These are phyloP conservation scores for Apiotrichum porosum DNA, from an alignment of 1,284 basidiomycete genomes.

Conservation along the genomic window DNA sequence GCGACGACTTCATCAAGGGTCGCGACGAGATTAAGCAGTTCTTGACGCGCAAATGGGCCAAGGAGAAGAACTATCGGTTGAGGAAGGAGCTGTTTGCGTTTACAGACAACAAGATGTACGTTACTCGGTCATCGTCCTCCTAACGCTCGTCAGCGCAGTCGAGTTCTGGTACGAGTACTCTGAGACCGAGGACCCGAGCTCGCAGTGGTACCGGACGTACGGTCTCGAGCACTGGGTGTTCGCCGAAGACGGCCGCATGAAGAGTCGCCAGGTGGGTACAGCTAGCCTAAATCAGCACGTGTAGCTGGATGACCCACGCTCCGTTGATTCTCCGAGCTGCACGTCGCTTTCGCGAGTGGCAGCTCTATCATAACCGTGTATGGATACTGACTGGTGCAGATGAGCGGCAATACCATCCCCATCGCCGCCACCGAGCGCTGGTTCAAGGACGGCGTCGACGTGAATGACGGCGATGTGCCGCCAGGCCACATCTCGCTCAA, in stretches of 20 bases:
- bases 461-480: constrained; percentile 20
- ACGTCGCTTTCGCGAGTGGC: not conserved
- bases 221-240: constrained; percentile 63
- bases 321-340: not conserved
- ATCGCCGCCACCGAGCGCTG: constrained; percentile 56
- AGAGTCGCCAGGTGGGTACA: constrained; percentile 41
- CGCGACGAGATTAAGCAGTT: constrained; percentile 54
- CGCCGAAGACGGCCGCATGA: constrained; percentile 56
- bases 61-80: constrained; percentile 53
- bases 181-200: constrained; percentile 20
- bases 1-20: constrained; percentile 55
- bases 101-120: constrained; percentile 58
- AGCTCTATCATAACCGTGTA: not conserved
- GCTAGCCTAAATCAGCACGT: not conserved
- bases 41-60: constrained; percentile 57
- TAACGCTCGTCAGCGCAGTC: constrained; percentile 34
- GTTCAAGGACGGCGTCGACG: constrained; percentile 53
- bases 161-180: constrained; percentile 63
- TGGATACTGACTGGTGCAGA: constrained; percentile 37
- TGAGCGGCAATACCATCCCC: constrained; percentile 58
- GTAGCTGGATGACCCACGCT: not conserved
- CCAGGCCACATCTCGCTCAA: not conserved
- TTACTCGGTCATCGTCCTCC: no score
- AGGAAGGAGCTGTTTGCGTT: constrained; percentile 60
- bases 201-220: constrained; percentile 58